Conservation (phyloP, 345 rosid genomes). For the Lumnitzera racemosa region DNA sequence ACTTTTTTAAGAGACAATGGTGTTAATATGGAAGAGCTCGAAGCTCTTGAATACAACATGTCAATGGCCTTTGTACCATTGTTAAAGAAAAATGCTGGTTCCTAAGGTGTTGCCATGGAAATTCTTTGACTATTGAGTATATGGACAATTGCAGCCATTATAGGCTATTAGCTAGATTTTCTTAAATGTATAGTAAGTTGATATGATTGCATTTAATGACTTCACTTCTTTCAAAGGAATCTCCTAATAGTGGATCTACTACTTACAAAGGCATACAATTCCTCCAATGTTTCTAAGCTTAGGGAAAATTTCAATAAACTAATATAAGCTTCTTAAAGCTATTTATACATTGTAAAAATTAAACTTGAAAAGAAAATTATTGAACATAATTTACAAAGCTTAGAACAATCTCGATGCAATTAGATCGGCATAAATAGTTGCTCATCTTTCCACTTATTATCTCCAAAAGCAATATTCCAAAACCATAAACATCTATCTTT, state of each 20-base stretch:
- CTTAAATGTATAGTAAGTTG: constrained; percentile 25
- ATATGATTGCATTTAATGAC: constrained; percentile 24
- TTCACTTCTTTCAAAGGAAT: constrained; percentile 14
- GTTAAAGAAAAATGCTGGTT: constrained; percentile 18
- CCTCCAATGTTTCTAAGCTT: constrained; percentile 29
- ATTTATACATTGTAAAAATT: constrained; percentile 6
- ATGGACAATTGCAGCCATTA: constrained; percentile 15
- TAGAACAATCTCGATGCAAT: background rate
- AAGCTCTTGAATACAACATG: constrained; percentile 9
- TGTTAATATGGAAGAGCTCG: constrained; percentile 6
- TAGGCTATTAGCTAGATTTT: constrained; percentile 21
- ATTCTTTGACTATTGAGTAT: constrained; percentile 21
- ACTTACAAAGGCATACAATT: constrained; percentile 8
- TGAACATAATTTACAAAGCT: constrained; percentile 3
- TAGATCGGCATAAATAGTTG: constrained; percentile 13
- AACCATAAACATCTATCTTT: constrained; percentile 31
- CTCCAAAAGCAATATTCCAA: constrained; percentile 17
- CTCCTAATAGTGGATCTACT: constrained; percentile 13
- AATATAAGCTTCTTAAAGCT: background rate
- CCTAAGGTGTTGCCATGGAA: constrained; percentile 8
- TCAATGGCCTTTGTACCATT: no score
- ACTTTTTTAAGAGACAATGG: constrained; percentile 23
- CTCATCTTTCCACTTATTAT: constrained; percentile 30
- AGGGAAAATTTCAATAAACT: background rate
- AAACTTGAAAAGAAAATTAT: background rate